Base-by-base conservation (phyloP, 306 rosid genomes). In the Styphnolobium japonicum region DNA sequence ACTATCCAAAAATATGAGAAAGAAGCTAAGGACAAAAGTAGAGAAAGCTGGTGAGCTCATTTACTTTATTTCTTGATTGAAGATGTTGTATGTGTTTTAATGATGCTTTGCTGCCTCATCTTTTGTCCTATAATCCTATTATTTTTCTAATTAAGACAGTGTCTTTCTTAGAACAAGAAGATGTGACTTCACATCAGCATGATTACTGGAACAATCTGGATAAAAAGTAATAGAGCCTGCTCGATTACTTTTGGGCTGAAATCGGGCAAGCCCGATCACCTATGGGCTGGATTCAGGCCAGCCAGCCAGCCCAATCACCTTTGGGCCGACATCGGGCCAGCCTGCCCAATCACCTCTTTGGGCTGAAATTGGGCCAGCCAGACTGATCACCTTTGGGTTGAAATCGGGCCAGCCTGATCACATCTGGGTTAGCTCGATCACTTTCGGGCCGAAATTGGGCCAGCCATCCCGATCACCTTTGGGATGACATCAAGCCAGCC, bases 21-120 rank as follows among this genome's bases (percentile, higher is more conserved):
- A 79, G 99, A 96, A 92, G 99, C 99, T 5, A 96, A 96, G 89
- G 99, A 96, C 25, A 96, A 96, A 85, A 96, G 98, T 85, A 89
- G 99, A 84, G 99, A 96, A 85, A 96, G 99, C 87, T 96, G 99
- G 99, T 96, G 75, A 87, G 97, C 45, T 65, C 70, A 49, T 83
- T 80, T 63, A 45, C 62, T 42, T 53, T 71, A 15, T 56, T 63
- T 77, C 21, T 65, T 76, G 27, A 48, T 75, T 56, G 68, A 5
- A 5, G 58, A 12, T 40, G 71, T 68, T 70, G 2, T 48, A 2
- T 56, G n/a, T 42, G 78, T 45, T 58, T 18, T 52, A 46, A 15
- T 46, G 10, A 56, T 25, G 25, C 73, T 5, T 39, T 74, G 15
- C 34, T 75, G 55, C 77, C 43, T 65, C 39, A 18, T 68, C 27